phyloP scores from a whole-genome alignment of 2,329 filamentous ascomycete genomes.

The Cyphellophora attinorum region DNA sequence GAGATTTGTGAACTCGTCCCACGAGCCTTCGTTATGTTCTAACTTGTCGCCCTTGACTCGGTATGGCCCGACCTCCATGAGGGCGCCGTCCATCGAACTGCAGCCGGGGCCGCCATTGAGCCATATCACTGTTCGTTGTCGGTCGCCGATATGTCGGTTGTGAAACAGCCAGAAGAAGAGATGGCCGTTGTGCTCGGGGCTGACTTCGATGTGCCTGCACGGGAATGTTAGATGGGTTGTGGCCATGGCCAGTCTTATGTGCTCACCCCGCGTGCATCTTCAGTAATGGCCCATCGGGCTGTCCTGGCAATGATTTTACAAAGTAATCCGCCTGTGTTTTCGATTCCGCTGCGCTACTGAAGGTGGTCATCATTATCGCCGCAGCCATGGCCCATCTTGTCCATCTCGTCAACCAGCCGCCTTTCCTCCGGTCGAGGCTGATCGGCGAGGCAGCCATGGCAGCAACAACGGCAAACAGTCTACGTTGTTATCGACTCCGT shows the following conservation, averaged over 20 bases:
- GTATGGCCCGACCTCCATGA: slow-evolving; percentile 96
- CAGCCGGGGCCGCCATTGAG: slow-evolving; percentile 94
- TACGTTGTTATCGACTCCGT: no score
- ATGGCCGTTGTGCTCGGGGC: slow-evolving; percentile 76
- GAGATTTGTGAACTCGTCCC: slow-evolving; percentile 96
- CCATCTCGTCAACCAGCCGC: not conserved
- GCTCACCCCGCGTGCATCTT: slow-evolving; percentile 98
- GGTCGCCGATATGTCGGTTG: slow-evolving; percentile 89
- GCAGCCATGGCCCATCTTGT: slow-evolving; percentile 5
- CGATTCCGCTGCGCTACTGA: slow-evolving; percentile 24
- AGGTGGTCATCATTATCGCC: slow-evolving; percentile 3
- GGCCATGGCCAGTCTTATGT: no score
- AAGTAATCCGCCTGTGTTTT: slow-evolving; percentile 78
- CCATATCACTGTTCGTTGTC: slow-evolving; percentile 88
- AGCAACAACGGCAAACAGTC: no score
- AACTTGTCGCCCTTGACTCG: slow-evolving; percentile 65
- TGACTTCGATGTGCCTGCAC: slow-evolving; percentile 86
- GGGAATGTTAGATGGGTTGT: slow-evolving; percentile 5
- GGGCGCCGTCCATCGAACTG: slow-evolving; percentile 89
- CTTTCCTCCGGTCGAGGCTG: slow-evolving; percentile 1
- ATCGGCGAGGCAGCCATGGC: not conserved
- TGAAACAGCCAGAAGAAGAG: slow-evolving; percentile 98
- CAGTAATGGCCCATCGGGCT: slow-evolving; percentile 65
- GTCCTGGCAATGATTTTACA: slow-evolving; percentile 74
- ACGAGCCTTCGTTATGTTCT: slow-evolving; percentile 81